Conservation (phyloP, 257 asterid genomes). For the Penstemon barbatus region DNA sequence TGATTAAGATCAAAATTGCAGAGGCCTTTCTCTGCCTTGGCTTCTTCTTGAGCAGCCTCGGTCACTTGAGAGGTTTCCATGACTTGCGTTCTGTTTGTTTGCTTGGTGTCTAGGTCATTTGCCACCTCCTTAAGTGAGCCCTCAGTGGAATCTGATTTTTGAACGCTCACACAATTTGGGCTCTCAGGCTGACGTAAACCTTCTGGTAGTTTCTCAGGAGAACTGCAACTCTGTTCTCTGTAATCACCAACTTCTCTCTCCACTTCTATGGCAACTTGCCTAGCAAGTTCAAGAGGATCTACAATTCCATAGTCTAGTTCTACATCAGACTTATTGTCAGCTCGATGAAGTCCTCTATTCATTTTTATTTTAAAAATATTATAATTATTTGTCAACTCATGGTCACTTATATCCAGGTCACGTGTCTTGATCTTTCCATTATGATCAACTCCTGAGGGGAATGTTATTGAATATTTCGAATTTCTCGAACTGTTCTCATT, state of each 20-base stretch:
- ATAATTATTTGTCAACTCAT: constrained; percentile 31
- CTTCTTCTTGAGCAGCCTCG: constrained; percentile 54
- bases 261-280: constrained; percentile 80
- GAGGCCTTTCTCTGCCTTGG: constrained; percentile 37
- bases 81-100: constrained; percentile 43
- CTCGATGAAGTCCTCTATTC: constrained; percentile 29
- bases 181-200: constrained; percentile 43
- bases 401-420: constrained; percentile 26
- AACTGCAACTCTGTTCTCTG: constrained; percentile 66
- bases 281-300: constrained; percentile 80
- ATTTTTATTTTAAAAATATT: constrained; percentile 28
- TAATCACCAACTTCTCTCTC: constrained; percentile 69
- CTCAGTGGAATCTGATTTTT: constrained; percentile 38
- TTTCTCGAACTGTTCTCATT: constrained; percentile 43
- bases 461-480: constrained; percentile 29
- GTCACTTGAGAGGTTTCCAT: constrained; percentile 57
- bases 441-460: constrained; percentile 34
- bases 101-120: constrained; percentile 38
- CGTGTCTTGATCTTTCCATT: constrained; percentile 32
- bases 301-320: constrained; percentile 54
- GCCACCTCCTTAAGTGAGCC: constrained; percentile 44
- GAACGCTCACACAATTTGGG: constrained; percentile 44
- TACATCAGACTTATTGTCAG: constrained; percentile 43
- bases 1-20: constrained; percentile 73
- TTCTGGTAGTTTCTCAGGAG: constrained; percentile 53